Evolutionary conservation across 805 yeast genomes (phyloP).

Genomic region (Wickerhamiella spandovensis): DNA sequence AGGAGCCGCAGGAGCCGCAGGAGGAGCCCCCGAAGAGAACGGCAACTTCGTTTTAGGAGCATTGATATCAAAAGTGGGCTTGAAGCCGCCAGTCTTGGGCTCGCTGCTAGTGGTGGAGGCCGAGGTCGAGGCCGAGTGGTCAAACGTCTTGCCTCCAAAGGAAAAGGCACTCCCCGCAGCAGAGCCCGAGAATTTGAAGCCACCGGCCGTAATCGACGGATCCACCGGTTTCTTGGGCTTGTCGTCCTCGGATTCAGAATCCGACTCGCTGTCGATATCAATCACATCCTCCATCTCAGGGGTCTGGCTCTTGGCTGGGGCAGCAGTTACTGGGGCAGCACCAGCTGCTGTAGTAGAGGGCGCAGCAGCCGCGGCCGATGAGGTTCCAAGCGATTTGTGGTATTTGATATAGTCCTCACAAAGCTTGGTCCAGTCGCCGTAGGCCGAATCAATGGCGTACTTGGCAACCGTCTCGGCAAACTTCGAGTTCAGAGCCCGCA

Average conservation of each 20-base stretch:
- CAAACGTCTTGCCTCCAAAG: slow-evolving; percentile 15
- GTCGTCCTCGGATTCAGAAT: neutral
- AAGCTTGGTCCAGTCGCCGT: slow-evolving; percentile 13
- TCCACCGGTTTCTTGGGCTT: neutral
- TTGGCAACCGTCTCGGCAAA: slow-evolving; percentile 12
- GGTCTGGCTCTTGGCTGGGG: neutral
- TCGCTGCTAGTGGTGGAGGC: neutral
- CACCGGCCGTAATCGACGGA: slow-evolving; percentile 10
- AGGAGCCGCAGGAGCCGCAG: too few relatives aligned
- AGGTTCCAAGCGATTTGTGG: neutral
- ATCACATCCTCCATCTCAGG: neutral
- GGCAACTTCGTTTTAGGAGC: neutral
- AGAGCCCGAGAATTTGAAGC: slow-evolving; percentile 12
- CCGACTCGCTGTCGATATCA: neutral
- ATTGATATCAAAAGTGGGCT: slow-evolving; percentile 13
- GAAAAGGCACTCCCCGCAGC: slow-evolving; percentile 8
- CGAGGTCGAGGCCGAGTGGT: slow-evolving; percentile 1
- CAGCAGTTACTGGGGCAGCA: neutral
- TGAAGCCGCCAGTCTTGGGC: neutral
- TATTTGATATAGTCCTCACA: slow-evolving; percentile 16
- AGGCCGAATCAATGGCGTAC: slow-evolving; percentile 5
- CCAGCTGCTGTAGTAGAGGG: neutral
- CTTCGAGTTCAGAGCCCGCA: slow-evolving; percentile 12
- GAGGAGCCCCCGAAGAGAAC: too few relatives aligned
- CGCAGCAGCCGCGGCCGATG: neutral